Evolutionary conservation across 768 basidiomycete genomes (phyloP), one percentile per base, ranked within the genome.

Genomic region (Termitomyces bulborhizus): DNA sequence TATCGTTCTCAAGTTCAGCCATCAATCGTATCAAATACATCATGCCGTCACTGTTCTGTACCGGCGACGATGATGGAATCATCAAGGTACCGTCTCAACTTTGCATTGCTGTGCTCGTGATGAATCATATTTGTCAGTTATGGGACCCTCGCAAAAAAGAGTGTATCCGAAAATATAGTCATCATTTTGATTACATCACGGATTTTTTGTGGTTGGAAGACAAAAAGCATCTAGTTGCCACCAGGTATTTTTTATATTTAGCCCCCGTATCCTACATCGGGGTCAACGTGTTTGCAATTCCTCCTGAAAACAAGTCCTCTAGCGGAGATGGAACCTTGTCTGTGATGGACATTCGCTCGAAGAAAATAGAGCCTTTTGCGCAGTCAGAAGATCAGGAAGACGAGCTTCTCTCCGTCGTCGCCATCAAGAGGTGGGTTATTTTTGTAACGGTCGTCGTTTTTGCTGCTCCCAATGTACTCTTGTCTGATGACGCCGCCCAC

Each of bases 301-400:
- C 27, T 29, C 39, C 27, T 50, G 42, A 37, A 59, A 29, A 1
- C 43, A 53, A 40, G 40, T 44, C 45, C 42, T 60, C 37, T 42
- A 98, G 95, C 60, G 95, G 91, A 39, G 95, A 98, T 69, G 94
- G 93, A 2, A 93, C 93, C 13, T 73, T 98, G 46, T 95, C 93
- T 18, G 93, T 96, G 42, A 84, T 95, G 66, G 95, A 98, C 62
- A 82, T 95, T 26, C 83, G 94, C 55, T 85, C 90, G 16, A 93
- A 86, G 61, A 90, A 90, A 62, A 58, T 76, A 12, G 81, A 86
- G 48, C 90, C 91, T 1, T 71, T 90, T 56, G 86, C 87, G 1
- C 88, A 93, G 52, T 96, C 93, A 15, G 94, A 96, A 66, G 91
- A 96, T 72, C 95, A 98, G 67, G 95, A 97, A 64, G 95, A 98